Evolutionary conservation across 163 green algal genomes (phyloP).

Genomic region (Coccomyxa subellipsoidea): DNA sequence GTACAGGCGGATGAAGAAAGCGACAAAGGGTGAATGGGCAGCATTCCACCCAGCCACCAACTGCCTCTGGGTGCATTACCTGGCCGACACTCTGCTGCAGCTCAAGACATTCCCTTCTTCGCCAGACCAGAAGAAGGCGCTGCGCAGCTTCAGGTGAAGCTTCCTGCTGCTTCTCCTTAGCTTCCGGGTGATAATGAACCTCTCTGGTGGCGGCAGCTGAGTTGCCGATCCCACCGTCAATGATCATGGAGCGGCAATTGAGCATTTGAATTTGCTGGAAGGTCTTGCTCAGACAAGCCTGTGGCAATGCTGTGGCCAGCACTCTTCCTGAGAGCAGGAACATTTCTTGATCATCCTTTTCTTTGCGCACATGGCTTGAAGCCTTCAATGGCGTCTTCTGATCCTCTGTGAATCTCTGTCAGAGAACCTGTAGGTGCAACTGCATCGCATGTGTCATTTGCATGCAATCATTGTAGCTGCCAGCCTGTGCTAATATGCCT

Average conservation of each 20-base stretch:
- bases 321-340: too few relatives aligned
- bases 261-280: neutral
- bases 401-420: too few relatives aligned
- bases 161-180: too few relatives aligned
- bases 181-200: neutral
- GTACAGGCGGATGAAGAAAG: conserved; percentile 90
- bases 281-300: neutral
- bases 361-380: too few relatives aligned
- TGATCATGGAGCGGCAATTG: neutral
- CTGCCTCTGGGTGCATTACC: conserved; percentile 66
- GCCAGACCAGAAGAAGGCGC: neutral
- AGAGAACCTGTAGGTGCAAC: too few relatives aligned
- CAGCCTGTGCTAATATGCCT: neutral
- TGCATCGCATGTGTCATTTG: too few relatives aligned
- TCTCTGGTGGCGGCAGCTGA: neutral
- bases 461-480: too few relatives aligned
- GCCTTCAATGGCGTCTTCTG: too few relatives aligned
- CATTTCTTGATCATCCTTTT: too few relatives aligned
- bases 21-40: conserved; percentile 53
- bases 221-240: neutral
- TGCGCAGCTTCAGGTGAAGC: conserved; percentile 6
- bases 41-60: conserved; percentile 77
- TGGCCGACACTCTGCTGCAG: conserved; percentile 1
- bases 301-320: neutral
- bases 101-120: neutral